Base-by-base conservation (phyloP, 176 grass and related monocot genomes). In the Eleusine coracana region DNA sequence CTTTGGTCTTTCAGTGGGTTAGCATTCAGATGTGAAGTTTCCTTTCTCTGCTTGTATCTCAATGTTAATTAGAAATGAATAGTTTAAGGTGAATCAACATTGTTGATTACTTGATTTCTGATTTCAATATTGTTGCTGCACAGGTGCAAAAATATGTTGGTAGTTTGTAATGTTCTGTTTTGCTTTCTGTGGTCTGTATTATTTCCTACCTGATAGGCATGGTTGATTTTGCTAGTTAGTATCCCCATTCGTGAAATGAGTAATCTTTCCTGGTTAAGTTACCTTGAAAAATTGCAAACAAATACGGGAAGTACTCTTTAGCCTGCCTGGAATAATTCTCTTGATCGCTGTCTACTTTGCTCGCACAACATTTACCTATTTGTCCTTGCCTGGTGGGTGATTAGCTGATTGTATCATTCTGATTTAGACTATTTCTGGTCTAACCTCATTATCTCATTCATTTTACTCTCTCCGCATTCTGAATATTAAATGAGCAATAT, bases 401-500 rank as follows among this genome's bases (percentile, higher is more conserved):
- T 66, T 63, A 27, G 70, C 18, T n/a, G 56, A 78, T 50, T 78
- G 2, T 73, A 0, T 21, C 72, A 31, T 86, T 82, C 25, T 78
- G 39, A 5, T 84, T 73, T 79, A 56, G 77, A 89, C 70, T 65
- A 20, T 85, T 88, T 89, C 82, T 81, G 46, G 74, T 83, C 74
- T 29, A 78, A 68, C 67, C 66, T 17, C 63, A n/a, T 28, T 77
- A 78, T 17, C 82, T 77, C 2, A 11, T 39, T 38, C 29, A 18
- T 77, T 73, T 7, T 72, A 51, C 51, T 59, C 25, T 38, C 15
- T 70, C 56, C 14, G 7, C 12, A 25, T 56, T 76, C 14, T 38
- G 37, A 71, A 64, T 36, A 36, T 28, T 71, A 39, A 84, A 68
- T 29, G 55, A 12, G 29, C 77, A 48, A 10, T 68, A 0, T 36